Conservation (phyloP, 805 yeast species). For the Tetrapisispora namnaoensis region DNA sequence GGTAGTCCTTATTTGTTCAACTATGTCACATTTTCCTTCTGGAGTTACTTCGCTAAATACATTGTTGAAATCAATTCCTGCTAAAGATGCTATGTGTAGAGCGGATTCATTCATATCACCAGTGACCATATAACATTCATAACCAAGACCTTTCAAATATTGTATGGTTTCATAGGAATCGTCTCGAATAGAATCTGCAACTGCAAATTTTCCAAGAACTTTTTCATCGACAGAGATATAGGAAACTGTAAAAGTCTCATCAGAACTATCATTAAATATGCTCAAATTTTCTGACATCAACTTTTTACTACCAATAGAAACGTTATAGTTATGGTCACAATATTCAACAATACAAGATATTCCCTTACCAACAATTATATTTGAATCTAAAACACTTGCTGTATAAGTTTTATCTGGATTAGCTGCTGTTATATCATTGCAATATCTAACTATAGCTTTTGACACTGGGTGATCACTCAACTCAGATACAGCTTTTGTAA, state of each 20-base stretch:
- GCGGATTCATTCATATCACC: constrained; percentile 74
- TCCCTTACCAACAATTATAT: constrained; percentile 33
- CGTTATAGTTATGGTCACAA: constrained; percentile 19
- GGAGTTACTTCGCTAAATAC: constrained; percentile 75
- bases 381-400: constrained; percentile 14
- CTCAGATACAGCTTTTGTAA: constrained; percentile 5
- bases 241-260: constrained; percentile 37
- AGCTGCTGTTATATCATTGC: constrained; percentile 11
- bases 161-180: constrained; percentile 55
- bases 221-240: constrained; percentile 49
- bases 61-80: constrained; percentile 56
- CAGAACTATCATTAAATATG: not conserved
- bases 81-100: constrained; percentile 46
- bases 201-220: constrained; percentile 55
- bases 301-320: constrained; percentile 49
- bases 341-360: constrained; percentile 17
- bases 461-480: constrained; percentile 87
- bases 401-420: not conserved
- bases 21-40: constrained; percentile 58
- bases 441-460: constrained; percentile 45
- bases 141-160: constrained; percentile 42
- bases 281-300: constrained; percentile 17
- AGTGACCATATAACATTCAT: constrained; percentile 73
- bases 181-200: constrained; percentile 57
- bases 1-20: constrained; percentile 43